Evolutionary conservation across 1,139 yeast genomes (phyloP), one percentile per base, ranked within the genome.

Genomic region (Eremothecium gossypii): DNA sequence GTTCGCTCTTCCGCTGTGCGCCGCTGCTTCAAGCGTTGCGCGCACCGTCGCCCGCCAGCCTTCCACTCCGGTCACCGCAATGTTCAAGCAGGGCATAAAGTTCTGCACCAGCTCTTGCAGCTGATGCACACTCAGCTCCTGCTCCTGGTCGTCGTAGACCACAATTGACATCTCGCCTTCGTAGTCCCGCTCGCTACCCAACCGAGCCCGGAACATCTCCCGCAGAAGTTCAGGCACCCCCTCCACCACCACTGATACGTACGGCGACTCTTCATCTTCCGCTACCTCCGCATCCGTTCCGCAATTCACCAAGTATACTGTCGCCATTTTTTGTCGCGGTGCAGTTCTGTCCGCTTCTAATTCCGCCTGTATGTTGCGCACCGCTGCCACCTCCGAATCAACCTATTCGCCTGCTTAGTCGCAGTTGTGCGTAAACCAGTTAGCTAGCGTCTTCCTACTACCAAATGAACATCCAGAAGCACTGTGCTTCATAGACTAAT

Each of bases 51-150:
- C 27, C 4, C 17, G 9, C 17, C 39, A 40, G 11, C 35, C 36
- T 3, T 38, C 34, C 6, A 39, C 38, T n/a, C 32, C 13, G 13
- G 37, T 30, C 9, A 43, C 46, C n/a, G 39, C 35, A 9, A 43
- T 40, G 30, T 41, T 43, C 30, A 43, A 37, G 31, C 43, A 40
- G 28, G 41, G 46, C 29, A 43, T 36, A 20, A 40, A 42, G 27
- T 30, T 35, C 20, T 30, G 37, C 3, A 43, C 11, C 27, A 43
- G 30, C 10, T 33, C 28, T n/a, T 33, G 37, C 13, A 40, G 34
- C 11, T 38, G 39, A 1, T 27, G 26, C 9, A 32, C 20, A 8
- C 40, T 9, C 4, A 12, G 27, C 26, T 11, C 39, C 20, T 33
- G 38, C 40, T 37, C 40, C 12, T 10, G 7, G 6, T 33, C 33